Percentiles rank a stretch among this genome's conserved stretches.
phyloP scores from a whole-genome alignment of 192 early-diverging fungal species.

The Coemansia sp. region DNA sequence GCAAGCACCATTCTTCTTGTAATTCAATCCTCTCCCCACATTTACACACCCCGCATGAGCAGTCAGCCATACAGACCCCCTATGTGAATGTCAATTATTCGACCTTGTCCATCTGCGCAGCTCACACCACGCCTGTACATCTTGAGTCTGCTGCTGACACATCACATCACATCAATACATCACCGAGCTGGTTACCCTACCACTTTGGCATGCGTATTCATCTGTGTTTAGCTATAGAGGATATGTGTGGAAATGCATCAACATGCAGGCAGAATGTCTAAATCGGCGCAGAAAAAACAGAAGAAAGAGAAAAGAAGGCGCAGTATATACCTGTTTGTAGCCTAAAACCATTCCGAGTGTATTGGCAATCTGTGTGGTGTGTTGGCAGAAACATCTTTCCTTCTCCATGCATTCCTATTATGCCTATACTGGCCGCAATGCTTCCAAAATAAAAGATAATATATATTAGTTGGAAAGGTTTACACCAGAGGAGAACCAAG shows the following conservation, averaged over 20 bases:
- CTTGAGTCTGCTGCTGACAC: background rate
- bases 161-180: background rate
- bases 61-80: background rate
- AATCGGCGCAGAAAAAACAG: background rate
- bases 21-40: background rate
- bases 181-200: background rate
- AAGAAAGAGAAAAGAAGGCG: no score
- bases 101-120: background rate
- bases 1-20: background rate
- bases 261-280: background rate
- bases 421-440: background rate
- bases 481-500: background rate
- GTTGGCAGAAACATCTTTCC: background rate
- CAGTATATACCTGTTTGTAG: background rate
- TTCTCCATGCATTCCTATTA: slow-evolving; percentile 2
- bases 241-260: background rate
- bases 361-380: slow-evolving; percentile 6
- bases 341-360: background rate
- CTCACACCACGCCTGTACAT: background rate
- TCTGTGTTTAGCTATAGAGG: background rate
- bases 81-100: background rate
- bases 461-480: background rate
- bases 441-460: background rate
- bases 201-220: background rate
- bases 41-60: background rate